Evolutionary conservation across 805 yeast species (phyloP).

Genomic region (Saccharomycopsis lassenensis): DNA sequence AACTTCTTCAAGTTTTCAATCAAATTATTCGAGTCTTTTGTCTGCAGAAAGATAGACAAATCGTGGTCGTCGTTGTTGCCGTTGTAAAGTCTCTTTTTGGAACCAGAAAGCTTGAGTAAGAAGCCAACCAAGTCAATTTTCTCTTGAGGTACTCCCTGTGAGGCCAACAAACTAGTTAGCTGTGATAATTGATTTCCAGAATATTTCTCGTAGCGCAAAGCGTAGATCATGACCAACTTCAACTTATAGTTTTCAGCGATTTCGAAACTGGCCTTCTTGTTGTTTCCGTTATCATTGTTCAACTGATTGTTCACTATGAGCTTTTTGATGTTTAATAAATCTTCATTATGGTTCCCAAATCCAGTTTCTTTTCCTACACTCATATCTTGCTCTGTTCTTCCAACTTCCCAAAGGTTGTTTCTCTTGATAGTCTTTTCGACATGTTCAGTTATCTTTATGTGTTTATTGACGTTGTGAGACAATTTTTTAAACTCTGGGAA

Average conservation of each 20-base stretch:
- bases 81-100: constrained; percentile 30
- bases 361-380: constrained; percentile 44
- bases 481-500: constrained; percentile 89
- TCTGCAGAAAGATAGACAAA: constrained; percentile 13
- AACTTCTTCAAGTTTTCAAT: constrained; percentile 11
- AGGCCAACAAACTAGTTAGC: constrained; percentile 30
- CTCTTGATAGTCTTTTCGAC: constrained; percentile 62
- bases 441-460: constrained; percentile 82
- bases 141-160: constrained; percentile 25
- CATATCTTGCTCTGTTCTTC: constrained; percentile 83
- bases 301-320: constrained; percentile 32
- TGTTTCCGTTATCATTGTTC: constrained; percentile 21
- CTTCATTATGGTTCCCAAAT: constrained; percentile 32
- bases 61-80: constrained; percentile 7
- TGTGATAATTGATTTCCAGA: constrained; percentile 32
- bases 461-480: constrained; percentile 82
- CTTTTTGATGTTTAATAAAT: constrained; percentile 44
- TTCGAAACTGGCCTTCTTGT: constrained; percentile 23
- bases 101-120: constrained; percentile 36
- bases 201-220: constrained; percentile 53
- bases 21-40: constrained; percentile 10
- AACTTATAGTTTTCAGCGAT: constrained; percentile 49
- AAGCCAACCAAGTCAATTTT: constrained; percentile 35
- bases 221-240: constrained; percentile 63
- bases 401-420: constrained; percentile 65